phyloP scores from a whole-genome alignment of 257 asterid genomes.

The Penstemon newberryi region DNA sequence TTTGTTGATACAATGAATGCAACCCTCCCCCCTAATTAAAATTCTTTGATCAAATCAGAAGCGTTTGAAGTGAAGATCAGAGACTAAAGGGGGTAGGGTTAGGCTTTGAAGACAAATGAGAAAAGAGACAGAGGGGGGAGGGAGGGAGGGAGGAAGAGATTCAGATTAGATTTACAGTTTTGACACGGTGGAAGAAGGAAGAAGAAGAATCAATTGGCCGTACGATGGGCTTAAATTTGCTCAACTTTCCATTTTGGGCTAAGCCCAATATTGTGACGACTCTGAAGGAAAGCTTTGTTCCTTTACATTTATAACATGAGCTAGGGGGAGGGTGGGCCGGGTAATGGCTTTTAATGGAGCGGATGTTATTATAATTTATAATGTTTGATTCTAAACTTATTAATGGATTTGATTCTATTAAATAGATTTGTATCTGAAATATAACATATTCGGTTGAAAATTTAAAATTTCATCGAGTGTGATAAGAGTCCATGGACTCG shows the following conservation, averaged over 20 bases:
- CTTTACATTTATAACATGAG: not conserved
- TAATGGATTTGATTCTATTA: too few species aligned
- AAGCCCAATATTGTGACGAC: slow-evolving; percentile 18
- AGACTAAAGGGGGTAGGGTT: slow-evolving; percentile 33
- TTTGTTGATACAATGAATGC: slow-evolving; percentile 32
- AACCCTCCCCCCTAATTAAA: slow-evolving; percentile 28
- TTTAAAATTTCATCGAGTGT: too few species aligned
- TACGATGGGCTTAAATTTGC: slow-evolving; percentile 30
- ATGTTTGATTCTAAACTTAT: too few species aligned
- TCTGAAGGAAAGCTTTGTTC: too few species aligned
- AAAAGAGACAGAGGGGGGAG: slow-evolving; percentile 27
- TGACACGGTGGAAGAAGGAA: slow-evolving; percentile 27
- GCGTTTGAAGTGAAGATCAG: slow-evolving; percentile 47
- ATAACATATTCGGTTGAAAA: too few species aligned
- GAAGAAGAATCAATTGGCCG: not conserved
- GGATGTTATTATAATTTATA: too few species aligned
- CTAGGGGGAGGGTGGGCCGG: too few species aligned
- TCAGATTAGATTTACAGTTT: slow-evolving; percentile 32
- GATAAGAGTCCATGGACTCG: too few species aligned
- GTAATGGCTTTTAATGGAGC: too few species aligned
- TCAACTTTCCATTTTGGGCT: slow-evolving; percentile 16
- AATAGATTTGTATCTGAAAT: too few species aligned
- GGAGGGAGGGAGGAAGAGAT: slow-evolving; percentile 2
- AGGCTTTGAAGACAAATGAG: slow-evolving; percentile 29
- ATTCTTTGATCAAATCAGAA: slow-evolving; percentile 39